These are phyloP conservation scores for Neofusicoccum parvum DNA, from an alignment of 2,329 filamentous ascomycete genomes.

Conservation along the genomic window DNA sequence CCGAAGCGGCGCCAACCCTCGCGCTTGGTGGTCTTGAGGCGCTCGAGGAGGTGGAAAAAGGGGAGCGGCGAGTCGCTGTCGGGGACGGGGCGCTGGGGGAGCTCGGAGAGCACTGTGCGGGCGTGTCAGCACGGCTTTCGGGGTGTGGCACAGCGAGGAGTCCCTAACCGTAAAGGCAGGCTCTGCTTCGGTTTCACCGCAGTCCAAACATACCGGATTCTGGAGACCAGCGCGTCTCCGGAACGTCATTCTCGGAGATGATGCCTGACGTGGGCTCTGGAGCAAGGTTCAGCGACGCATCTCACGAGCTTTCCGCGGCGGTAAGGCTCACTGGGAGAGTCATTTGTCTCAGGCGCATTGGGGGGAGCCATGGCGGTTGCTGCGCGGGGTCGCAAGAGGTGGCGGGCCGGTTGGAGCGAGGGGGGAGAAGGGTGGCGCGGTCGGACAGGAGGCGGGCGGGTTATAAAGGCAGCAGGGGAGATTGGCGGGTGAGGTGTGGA, in stretches of 20 bases:
- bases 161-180: slow-evolving; percentile 8
- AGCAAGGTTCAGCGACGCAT: neutral
- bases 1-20: slow-evolving; percentile 94
- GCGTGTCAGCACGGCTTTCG: neutral
- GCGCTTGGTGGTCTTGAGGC: slow-evolving; percentile 92
- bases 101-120: slow-evolving; percentile 61
- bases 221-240: slow-evolving; percentile 42
- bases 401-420: neutral
- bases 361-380: slow-evolving; percentile 13
- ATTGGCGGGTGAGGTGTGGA: neutral
- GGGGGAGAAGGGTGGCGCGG: neutral
- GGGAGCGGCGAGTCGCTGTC: slow-evolving; percentile 74
- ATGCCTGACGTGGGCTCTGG: slow-evolving; percentile 39
- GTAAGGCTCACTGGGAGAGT: slow-evolving; percentile 35
- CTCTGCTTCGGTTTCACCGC: neutral
- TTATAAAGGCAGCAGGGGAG: neutral
- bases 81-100: slow-evolving; percentile 61
- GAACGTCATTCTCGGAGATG: slow-evolving; percentile 31
- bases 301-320: neutral
- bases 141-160: neutral
- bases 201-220: slow-evolving; percentile 47
- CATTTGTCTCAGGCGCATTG: slow-evolving; percentile 46
- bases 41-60: slow-evolving; percentile 93
- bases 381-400: neutral
- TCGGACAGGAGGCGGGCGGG: neutral